A percentile compares a stretch with the other conserved stretches of the same genome.
Evolutionary conservation across 768 basidiomycete species (phyloP).

Genomic region (Hygrophorus pudorinus): DNA sequence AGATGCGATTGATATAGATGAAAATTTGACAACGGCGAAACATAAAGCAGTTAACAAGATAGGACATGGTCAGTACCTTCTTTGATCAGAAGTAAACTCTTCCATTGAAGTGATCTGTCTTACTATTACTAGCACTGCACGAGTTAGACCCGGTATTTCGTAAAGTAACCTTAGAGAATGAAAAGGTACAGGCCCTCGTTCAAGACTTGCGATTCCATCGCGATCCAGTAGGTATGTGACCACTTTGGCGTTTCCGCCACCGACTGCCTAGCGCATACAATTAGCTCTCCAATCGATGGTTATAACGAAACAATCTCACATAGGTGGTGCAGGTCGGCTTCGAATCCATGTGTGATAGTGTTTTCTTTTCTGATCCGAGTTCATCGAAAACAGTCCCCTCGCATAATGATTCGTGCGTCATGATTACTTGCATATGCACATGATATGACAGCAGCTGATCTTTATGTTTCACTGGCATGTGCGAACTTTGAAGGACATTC

Average conservation of each 20-base stretch:
- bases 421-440: background rate
- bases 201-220: slow-evolving; percentile 73
- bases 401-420: slow-evolving; percentile 86
- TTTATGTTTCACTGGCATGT: background rate
- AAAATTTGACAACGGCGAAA: slow-evolving; percentile 64
- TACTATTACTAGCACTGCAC: slow-evolving; percentile 52
- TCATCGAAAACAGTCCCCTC: slow-evolving; percentile 50
- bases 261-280: background rate
- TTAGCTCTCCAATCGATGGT: slow-evolving; percentile 88
- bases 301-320: slow-evolving; percentile 89
- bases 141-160: slow-evolving; percentile 77
- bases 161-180: slow-evolving; percentile 72
- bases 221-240: slow-evolving; percentile 65
- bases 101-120: background rate
- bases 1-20: slow-evolving; percentile 62
- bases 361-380: background rate
- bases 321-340: slow-evolving; percentile 78
- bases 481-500: slow-evolving; percentile 57
- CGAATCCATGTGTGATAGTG: background rate
- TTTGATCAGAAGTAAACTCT: background rate
- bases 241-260: background rate
- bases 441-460: slow-evolving; percentile 2
- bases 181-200: slow-evolving; percentile 56
- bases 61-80: slow-evolving; percentile 55
- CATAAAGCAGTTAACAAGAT: slow-evolving; percentile 90